These are phyloP conservation scores for Aspergillus chevalieri DNA, from an alignment of 2,329 filamentous ascomycete genomes.

Conservation along the genomic window DNA sequence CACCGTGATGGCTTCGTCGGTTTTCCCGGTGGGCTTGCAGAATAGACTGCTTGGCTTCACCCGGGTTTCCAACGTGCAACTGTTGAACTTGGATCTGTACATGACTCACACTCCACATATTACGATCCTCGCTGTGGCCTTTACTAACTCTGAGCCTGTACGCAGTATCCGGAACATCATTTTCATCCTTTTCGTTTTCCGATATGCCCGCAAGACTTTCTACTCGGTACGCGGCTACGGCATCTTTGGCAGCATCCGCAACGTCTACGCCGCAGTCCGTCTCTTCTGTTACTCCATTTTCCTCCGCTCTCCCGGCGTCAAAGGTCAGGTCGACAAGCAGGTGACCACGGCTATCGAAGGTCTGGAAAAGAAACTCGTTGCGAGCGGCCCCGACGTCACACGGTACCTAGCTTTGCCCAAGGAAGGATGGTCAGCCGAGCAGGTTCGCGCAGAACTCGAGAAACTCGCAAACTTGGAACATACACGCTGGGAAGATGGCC, in stretches of 20 bases:
- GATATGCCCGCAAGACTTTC: constrained; percentile 72
- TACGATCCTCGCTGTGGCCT: constrained; percentile 1
- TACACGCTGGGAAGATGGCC: constrained; percentile 93
- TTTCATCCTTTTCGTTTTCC: constrained; percentile 80
- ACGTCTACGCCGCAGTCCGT: constrained; percentile 66
- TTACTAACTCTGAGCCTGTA: constrained; percentile 1
- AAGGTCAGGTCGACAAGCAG: constrained; percentile 76
- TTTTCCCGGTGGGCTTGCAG: constrained; percentile 39
- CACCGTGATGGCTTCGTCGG: constrained; percentile 32
- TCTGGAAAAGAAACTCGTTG: constrained; percentile 76
- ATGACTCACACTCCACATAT: constrained; percentile 11
- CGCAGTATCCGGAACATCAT: constrained; percentile 74
- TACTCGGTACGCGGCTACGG: constrained; percentile 87
- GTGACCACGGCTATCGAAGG: constrained; percentile 73
- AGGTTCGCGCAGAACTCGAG: constrained; percentile 71
- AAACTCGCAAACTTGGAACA: constrained; percentile 81
- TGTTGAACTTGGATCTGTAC: constrained; percentile 41
- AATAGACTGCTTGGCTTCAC: constrained; percentile 38
- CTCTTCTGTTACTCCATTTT: constrained; percentile 78
- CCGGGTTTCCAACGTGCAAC: constrained; percentile 26
- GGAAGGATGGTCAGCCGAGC: constrained; percentile 74
- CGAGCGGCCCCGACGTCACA: constrained; percentile 62
- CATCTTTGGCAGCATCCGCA: constrained; percentile 67
- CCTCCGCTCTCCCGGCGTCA: constrained; percentile 78
- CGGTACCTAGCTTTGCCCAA: constrained; percentile 72